Conservation (phyloP, 164 flowering plant species). For the Vitis rotundifolia region DNA sequence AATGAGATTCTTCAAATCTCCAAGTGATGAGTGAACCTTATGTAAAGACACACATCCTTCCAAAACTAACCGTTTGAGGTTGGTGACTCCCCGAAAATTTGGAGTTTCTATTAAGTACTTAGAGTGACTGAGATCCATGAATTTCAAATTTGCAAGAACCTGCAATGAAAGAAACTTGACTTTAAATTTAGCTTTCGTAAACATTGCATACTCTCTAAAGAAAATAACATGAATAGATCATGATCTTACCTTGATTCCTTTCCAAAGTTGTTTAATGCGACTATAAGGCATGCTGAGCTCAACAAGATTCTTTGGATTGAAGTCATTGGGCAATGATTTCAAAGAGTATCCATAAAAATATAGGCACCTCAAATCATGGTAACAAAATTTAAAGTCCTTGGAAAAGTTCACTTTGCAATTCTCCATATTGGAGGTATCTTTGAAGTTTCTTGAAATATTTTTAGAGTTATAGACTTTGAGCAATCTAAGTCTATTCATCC, state of each 20-base stretch:
- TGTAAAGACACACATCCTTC: conserved; percentile 13
- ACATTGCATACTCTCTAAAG: neutral
- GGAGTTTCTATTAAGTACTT: conserved; percentile 3
- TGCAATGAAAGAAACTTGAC: neutral
- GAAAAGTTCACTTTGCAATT: neutral
- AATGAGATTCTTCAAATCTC: conserved; percentile 5
- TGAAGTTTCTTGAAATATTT: too few species aligned
- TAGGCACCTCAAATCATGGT: conserved; percentile 1
- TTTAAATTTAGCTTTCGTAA: too few species aligned
- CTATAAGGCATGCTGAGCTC: conserved; percentile 16
- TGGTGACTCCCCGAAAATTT: neutral
- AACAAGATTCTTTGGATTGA: conserved; percentile 9
- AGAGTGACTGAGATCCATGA: conserved; percentile 11
- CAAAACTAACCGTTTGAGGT: conserved; percentile 11
- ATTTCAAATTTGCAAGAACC: conserved; percentile 7
- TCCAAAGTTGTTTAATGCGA: conserved; percentile 8
- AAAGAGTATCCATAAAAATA: neutral
- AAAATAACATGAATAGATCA: neutral
- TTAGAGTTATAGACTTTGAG: neutral
- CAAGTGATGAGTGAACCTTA: conserved; percentile 16
- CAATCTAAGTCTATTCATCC: neutral
- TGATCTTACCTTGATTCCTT: conserved; percentile 2
- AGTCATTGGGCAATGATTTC: conserved; percentile 1
- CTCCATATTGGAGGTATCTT: neutral
- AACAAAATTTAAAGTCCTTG: neutral